Evolutionary conservation across 352 stramenopile genomes (phyloP).

Genomic region (Phytophthora pluvialis): DNA sequence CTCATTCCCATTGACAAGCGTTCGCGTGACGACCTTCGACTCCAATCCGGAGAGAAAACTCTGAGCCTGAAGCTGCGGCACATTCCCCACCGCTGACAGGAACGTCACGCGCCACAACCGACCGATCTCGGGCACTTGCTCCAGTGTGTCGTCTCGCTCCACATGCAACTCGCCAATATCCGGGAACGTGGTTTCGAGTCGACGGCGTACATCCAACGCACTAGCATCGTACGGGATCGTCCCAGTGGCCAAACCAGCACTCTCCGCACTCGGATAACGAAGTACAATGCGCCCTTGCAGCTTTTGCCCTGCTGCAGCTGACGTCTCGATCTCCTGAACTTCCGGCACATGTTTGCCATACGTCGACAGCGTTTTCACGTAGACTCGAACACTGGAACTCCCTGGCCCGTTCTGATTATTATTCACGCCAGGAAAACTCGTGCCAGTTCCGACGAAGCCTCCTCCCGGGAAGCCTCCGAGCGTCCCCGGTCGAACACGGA

Average conservation of each 20-base stretch:
- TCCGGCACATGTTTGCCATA: slow-evolving; percentile 86
- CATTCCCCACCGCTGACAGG: slow-evolving; percentile 79
- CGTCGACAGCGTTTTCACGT: slow-evolving; percentile 93
- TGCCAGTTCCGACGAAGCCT: slow-evolving; percentile 72
- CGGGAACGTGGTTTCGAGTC: slow-evolving; percentile 59
- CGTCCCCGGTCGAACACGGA: slow-evolving; percentile 83
- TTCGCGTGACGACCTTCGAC: slow-evolving; percentile 73
- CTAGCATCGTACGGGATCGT: slow-evolving; percentile 82
- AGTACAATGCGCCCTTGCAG: slow-evolving; percentile 84
- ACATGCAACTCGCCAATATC: slow-evolving; percentile 60
- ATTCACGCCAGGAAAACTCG: slow-evolving; percentile 32
- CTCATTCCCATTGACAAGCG: slow-evolving; percentile 83
- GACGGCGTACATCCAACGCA: slow-evolving; percentile 59
- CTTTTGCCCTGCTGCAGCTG: slow-evolving; percentile 81
- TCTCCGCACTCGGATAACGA: slow-evolving; percentile 31
- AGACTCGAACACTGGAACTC: slow-evolving; percentile 89
- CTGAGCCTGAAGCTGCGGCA: slow-evolving; percentile 69
- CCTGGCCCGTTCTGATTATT: slow-evolving; percentile 96
- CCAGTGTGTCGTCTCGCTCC: slow-evolving; percentile 51
- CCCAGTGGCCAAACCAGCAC: slow-evolving; percentile 28
- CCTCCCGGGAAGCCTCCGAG: slow-evolving; percentile 94
- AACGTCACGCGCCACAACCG: slow-evolving; percentile 93
- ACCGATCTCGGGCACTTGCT: slow-evolving; percentile 71
- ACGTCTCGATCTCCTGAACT: slow-evolving; percentile 92
- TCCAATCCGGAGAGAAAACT: slow-evolving; percentile 82